phyloP scores from a whole-genome alignment of 2,329 filamentous ascomycete genomes.

The Fulvia fulva region DNA sequence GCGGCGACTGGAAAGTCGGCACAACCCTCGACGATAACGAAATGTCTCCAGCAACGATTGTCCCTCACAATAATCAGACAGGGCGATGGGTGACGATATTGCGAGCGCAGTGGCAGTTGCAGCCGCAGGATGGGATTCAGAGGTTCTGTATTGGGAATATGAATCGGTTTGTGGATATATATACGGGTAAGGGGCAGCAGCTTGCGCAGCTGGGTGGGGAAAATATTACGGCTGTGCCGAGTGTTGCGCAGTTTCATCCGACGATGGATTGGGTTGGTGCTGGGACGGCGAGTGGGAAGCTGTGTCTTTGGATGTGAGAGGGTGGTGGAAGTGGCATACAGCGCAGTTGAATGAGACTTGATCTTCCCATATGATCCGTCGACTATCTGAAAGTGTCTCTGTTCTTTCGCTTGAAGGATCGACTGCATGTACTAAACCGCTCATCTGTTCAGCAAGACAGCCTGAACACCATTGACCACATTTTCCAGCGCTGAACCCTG shows the following conservation, averaged over 20 bases:
- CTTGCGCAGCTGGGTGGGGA: constrained; percentile 84
- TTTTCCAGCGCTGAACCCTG: too few species aligned
- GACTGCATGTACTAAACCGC: too few species aligned
- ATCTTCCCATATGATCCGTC: too few species aligned
- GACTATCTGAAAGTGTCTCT: neutral
- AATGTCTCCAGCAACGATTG: constrained; percentile 65
- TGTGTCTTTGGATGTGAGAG: constrained; percentile 81
- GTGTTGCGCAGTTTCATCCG: constrained; percentile 86
- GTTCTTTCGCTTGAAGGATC: neutral
- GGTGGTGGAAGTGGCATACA: neutral
- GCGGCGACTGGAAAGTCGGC: constrained; percentile 43
- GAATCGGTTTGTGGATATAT: constrained; percentile 85
- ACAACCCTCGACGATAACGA: constrained; percentile 52
- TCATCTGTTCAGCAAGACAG: too few species aligned
- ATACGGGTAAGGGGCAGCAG: constrained; percentile 75
- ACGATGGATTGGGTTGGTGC: constrained; percentile 86
- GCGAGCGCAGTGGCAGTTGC: constrained; percentile 84
- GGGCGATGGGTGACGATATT: constrained; percentile 87
- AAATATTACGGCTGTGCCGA: constrained; percentile 89
- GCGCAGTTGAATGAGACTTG: too few species aligned
- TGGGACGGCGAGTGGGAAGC: constrained; percentile 85
- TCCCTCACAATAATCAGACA: constrained; percentile 92
- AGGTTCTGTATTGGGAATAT: constrained; percentile 94
- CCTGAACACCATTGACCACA: too few species aligned
- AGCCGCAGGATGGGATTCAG: constrained; percentile 72